These are phyloP conservation scores for Paraconiothyrium sp. DNA, from an alignment of 2,329 filamentous ascomycete species.

Conservation along the genomic window DNA sequence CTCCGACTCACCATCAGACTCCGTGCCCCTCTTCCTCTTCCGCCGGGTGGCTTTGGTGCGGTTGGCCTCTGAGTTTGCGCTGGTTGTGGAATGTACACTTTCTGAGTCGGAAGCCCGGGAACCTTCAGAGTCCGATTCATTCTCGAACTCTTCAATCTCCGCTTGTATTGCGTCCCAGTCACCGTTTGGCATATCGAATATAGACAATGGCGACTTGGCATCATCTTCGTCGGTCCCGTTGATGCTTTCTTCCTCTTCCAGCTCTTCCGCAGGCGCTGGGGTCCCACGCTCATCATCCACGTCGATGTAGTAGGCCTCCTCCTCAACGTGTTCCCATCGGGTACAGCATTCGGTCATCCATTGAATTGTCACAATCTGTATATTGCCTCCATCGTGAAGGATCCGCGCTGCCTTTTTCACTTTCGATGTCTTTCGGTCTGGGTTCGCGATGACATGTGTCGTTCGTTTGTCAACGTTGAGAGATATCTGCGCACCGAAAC, in stretches of 20 bases:
- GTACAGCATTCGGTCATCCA: slow-evolving; percentile 89
- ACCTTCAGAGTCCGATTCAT: slow-evolving; percentile 51
- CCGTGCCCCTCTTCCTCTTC: slow-evolving; percentile 49
- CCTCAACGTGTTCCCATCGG: slow-evolving; percentile 83
- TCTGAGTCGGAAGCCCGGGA: slow-evolving; percentile 44
- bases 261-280: slow-evolving; percentile 44
- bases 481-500: slow-evolving; percentile 79
- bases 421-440: slow-evolving; percentile 82
- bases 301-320: slow-evolving; percentile 80
- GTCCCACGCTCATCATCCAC: slow-evolving; percentile 70
- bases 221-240: slow-evolving; percentile 51
- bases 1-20: slow-evolving; percentile 46
- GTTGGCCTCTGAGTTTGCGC: slow-evolving; percentile 36
- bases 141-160: slow-evolving; percentile 79
- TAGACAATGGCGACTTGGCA: slow-evolving; percentile 35
- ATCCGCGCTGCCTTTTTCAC: slow-evolving; percentile 85
- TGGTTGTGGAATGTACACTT: slow-evolving; percentile 44
- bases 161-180: slow-evolving; percentile 66
- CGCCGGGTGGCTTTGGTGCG: slow-evolving; percentile 28
- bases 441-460: slow-evolving; percentile 78
- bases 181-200: slow-evolving; percentile 39
- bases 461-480: slow-evolving; percentile 63
- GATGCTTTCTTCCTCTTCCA: slow-evolving; percentile 48
- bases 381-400: slow-evolving; percentile 59
- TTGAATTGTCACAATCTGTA: slow-evolving; percentile 90